Percentiles rank a stretch among this genome's conserved stretches.
phyloP scores from a whole-genome alignment of 2,329 filamentous ascomycete genomes.

The Elsinoe australis region DNA sequence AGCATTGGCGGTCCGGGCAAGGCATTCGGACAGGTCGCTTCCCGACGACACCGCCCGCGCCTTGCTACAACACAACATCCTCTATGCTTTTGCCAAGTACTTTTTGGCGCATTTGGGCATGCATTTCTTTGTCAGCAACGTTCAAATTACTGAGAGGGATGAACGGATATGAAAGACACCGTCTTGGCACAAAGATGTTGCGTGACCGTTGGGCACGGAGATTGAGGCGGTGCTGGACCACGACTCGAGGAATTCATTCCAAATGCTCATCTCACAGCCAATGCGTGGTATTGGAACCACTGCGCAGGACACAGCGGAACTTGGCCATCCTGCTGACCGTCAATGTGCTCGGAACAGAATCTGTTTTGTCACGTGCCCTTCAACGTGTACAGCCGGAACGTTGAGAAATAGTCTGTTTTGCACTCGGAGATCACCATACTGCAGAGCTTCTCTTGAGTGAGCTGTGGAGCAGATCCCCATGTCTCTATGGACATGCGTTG shows the following conservation, averaged over 20 bases:
- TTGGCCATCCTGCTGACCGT: no score
- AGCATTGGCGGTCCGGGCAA: conserved; percentile 11
- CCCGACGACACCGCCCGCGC: conserved; percentile 4
- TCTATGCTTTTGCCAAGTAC: not conserved
- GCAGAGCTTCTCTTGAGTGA: no score
- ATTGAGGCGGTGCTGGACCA: not conserved
- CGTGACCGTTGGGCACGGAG: not conserved
- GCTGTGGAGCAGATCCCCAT: no score
- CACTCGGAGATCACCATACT: no score
- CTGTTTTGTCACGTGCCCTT: no score
- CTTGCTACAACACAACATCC: not conserved
- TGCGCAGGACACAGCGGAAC: no score
- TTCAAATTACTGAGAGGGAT: not conserved
- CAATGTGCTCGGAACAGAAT: not conserved
- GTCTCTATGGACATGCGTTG: no score
- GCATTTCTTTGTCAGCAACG: not conserved
- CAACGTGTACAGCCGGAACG: no score
- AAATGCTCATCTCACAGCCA: not conserved
- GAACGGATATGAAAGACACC: not conserved
- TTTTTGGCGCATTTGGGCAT: not conserved
- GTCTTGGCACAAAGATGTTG: conserved; percentile 3
- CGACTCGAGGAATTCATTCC: not conserved
- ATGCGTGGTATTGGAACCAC: no score
- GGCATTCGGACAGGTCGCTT: no score
- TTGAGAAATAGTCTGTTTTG: no score